Evolutionary conservation across 495 filamentous ascomycete species (phyloP), one percentile per base, ranked within the genome.

Genomic region (Penicillium soppii): DNA sequence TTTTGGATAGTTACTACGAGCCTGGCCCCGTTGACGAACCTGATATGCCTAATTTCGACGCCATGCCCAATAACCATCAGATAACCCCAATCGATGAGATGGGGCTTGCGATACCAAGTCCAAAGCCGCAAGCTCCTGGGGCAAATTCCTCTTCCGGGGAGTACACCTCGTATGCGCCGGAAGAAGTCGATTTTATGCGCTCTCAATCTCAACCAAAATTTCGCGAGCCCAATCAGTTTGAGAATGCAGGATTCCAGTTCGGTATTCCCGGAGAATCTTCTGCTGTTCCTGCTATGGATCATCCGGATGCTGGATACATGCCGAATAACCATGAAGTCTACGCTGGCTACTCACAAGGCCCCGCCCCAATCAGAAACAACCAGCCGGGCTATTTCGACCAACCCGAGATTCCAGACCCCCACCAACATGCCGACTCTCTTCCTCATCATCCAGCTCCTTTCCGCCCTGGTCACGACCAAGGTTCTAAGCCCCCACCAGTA

Each of bases 401-500:
- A 23, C 42, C 51, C 3, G 57, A 37, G 7, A n/a, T 43, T 12
- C 41, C 52, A 47, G 64, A 59, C 57, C 66, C 45, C 58, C 72
- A 59, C 48, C 73, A 70, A 55, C 75, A 81, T 44, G 76, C 79
- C 2, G 86, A 91, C 63, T 73, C 73, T n/a, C 74, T 95, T 3
- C 70, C 90, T 13, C 77, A 82, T 25, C 94, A 96, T 63, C 91
- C 92, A 8, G 73, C 77, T 5, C 94, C 94, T 9, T 82, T 95
- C 41, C 82, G 92, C 16, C 83, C 88, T 3, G 94, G 92, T 12
- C 76, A 87, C 50, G 83, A 73, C 65, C 81, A 48, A 73, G 75
- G 52, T 51, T 58, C 60, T n/a, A 85, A 83, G 52, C 87, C 90
- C 2, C 73, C 85, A 2, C 89, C 90, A 1, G 73, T 92, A 13